These are phyloP conservation scores for Tulasnella sp. DNA, from an alignment of 768 basidiomycete genomes.

Conservation along the genomic window DNA sequence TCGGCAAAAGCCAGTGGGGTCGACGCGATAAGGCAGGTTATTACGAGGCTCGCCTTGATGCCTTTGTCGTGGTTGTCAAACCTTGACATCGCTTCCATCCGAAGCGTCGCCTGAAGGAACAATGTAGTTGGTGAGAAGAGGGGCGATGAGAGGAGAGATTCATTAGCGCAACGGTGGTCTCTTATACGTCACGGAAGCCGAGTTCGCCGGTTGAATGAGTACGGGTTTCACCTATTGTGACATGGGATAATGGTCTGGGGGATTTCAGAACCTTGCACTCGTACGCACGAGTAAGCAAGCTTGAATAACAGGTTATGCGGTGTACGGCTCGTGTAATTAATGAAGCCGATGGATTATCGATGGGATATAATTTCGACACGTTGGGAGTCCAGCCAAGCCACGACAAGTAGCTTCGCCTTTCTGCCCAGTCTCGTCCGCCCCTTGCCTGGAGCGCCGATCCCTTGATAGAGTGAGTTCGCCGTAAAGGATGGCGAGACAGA, in stretches of 20 bases:
- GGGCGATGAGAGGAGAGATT: neutral
- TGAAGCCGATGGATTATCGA: neutral
- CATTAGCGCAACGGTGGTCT: neutral
- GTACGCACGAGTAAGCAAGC: neutral
- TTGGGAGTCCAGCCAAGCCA: neutral
- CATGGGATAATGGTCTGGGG: neutral
- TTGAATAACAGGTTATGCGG: neutral
- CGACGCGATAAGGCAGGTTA: neutral
- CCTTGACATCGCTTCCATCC: neutral
- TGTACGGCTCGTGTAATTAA: neutral
- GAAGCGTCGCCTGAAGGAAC: neutral
- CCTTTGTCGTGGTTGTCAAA: neutral
- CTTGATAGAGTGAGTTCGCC: conserved; percentile 4
- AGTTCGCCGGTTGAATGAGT: neutral
- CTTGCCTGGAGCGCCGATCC: neutral
- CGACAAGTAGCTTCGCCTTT: neutral
- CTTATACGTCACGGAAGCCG: neutral
- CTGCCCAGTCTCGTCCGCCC: neutral
- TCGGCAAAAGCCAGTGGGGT: neutral
- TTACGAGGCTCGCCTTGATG: neutral
- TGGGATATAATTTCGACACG: neutral
- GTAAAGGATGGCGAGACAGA: neutral
- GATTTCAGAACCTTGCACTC: neutral
- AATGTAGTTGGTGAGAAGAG: neutral
- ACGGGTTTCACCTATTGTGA: neutral